These are phyloP conservation scores for Artemisia tridentata DNA, from an alignment of 129 eudicot species.

Conservation along the genomic window DNA sequence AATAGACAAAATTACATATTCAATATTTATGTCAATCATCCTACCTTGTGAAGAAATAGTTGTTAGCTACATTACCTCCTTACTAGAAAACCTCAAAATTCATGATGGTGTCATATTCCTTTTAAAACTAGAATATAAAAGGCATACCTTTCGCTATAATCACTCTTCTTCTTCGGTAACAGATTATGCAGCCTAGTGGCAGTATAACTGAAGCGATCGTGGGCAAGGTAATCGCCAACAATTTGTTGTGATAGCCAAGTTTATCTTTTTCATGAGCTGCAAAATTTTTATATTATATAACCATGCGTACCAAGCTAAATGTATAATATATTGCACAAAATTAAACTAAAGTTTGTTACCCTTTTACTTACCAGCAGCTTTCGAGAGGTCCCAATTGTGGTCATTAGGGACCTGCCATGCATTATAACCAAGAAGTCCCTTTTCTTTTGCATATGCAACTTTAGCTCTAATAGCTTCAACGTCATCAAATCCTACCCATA, in stretches of 20 bases:
- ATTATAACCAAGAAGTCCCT: conserved; percentile 58
- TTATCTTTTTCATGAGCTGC: no score
- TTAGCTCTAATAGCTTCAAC: conserved; percentile 36
- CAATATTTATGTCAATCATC: no score
- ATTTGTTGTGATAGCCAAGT: no score
- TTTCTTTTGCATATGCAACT: conserved; percentile 50
- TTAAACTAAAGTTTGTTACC: not conserved
- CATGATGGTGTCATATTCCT: no score
- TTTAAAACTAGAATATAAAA: not conserved
- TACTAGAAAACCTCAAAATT: no score
- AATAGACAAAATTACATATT: no score
- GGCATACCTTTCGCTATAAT: not conserved
- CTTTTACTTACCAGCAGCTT: conserved; percentile 43
- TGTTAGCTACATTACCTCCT: no score
- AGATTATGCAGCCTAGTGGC: conserved; percentile 21
- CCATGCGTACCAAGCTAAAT: not conserved
- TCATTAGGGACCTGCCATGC: conserved; percentile 59
- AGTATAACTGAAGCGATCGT: no score
- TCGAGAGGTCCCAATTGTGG: conserved; percentile 55
- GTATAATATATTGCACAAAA: not conserved
- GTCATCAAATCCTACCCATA: conserved; percentile 68
- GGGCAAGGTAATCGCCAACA: no score
- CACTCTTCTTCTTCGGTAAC: conserved; percentile 30
- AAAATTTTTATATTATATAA: not conserved
- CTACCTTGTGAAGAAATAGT: no score